A percentile compares a stretch with the other conserved stretches of the same genome.
Evolutionary conservation across 768 basidiomycete genomes (phyloP).

Genomic region (Phanerochaete sordida): DNA sequence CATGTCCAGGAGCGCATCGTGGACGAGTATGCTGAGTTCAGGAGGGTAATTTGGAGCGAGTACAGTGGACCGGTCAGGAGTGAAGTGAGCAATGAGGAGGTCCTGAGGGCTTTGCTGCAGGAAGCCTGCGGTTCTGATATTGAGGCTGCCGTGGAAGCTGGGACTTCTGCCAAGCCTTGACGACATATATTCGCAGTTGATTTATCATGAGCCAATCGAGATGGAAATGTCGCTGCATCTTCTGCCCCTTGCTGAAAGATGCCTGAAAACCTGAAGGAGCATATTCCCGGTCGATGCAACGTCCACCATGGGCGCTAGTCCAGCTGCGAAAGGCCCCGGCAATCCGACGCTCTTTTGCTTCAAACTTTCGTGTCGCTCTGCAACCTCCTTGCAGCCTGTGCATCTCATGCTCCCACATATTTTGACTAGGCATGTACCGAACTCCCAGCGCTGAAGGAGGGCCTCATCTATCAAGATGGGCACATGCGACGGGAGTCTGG

Average conservation of each 20-base stretch:
- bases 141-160: not conserved
- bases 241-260: too few species aligned
- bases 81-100: conserved; percentile 16
- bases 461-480: too few species aligned
- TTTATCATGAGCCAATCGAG: too few species aligned
- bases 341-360: not conserved
- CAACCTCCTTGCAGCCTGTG: not conserved
- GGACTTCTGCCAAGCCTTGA: not conserved
- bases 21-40: conserved; percentile 72
- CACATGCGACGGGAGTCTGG: too few species aligned
- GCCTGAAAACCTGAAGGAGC: too few species aligned
- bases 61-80: conserved; percentile 12
- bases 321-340: not conserved
- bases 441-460: too few species aligned
- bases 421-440: too few species aligned
- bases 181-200: not conserved
- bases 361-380: not conserved
- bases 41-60: conserved; percentile 23
- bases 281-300: not conserved
- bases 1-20: conserved; percentile 73
- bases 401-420: not conserved
- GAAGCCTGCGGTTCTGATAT: conserved; percentile 12
- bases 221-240: too few species aligned
- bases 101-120: conserved; percentile 15
- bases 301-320: not conserved